Conservation (phyloP, 106 monocot species). For the Triglochin maritima region DNA sequence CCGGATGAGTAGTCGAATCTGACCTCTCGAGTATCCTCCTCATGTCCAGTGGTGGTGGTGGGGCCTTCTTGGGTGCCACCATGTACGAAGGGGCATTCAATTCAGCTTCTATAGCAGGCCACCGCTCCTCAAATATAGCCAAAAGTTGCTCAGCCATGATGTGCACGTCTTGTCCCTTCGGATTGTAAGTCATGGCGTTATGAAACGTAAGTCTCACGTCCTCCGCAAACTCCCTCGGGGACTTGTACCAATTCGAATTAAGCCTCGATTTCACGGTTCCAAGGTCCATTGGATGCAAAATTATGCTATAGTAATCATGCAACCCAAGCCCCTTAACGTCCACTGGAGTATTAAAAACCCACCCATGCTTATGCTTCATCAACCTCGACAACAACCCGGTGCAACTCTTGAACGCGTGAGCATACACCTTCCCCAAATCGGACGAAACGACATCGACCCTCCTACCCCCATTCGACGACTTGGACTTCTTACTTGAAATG, state of each 20-base stretch:
- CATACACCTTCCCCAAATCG: conserved; percentile 10
- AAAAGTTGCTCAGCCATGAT: conserved; percentile 65
- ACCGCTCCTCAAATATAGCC: conserved; percentile 58
- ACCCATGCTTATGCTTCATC: conserved; percentile 81
- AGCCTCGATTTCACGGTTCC: conserved; percentile 56
- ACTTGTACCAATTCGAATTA: conserved; percentile 46
- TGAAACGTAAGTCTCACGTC: conserved; percentile 78
- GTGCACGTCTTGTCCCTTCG: conserved; percentile 80
- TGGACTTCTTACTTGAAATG: conserved; percentile 54
- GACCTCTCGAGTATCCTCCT: conserved; percentile 54
- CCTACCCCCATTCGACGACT: conserved; percentile 33
- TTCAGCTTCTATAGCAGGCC: conserved; percentile 55
- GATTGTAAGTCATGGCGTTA: conserved; percentile 88
- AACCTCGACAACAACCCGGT: conserved; percentile 37
- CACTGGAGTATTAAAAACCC: conserved; percentile 81
- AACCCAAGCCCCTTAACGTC: conserved; percentile 66
- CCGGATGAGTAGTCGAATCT: conserved; percentile 47
- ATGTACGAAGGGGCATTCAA: conserved; percentile 20
- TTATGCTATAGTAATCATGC: conserved; percentile 67
- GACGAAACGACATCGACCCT: conserved; percentile 16
- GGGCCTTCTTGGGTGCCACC: conserved; percentile 16
- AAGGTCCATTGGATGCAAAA: conserved; percentile 77
- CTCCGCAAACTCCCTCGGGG: conserved; percentile 63
- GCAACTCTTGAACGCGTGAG: conserved; percentile 56
- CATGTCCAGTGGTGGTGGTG: conserved; percentile 35